Evolutionary conservation across 2,329 filamentous ascomycete genomes (phyloP).

Genomic region (Cyphellophora europaea): DNA sequence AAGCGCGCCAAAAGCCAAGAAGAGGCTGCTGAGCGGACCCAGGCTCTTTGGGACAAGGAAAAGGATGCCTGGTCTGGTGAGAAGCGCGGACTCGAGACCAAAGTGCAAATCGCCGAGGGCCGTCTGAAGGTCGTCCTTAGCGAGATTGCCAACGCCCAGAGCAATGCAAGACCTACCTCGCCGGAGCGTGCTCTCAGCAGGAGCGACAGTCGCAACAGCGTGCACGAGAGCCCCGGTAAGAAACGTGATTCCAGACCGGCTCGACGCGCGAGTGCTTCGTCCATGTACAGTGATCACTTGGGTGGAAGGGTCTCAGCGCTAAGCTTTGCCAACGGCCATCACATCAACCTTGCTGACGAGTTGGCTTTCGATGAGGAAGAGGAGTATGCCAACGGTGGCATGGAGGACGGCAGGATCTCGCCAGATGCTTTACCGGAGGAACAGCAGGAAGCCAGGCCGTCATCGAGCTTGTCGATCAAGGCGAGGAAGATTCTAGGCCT

Average conservation of each 20-base stretch:
- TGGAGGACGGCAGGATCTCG: constrained; percentile 54
- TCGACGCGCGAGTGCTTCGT: constrained; percentile 51
- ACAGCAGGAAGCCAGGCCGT: constrained; percentile 20
- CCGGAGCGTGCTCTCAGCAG: constrained; percentile 8
- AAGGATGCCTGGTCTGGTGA: constrained; percentile 79
- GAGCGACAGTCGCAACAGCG: constrained; percentile 16
- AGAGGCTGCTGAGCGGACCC: constrained; percentile 69
- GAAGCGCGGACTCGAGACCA: constrained; percentile 70
- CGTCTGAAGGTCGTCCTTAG: constrained; percentile 76
- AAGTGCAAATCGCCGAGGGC: constrained; percentile 80
- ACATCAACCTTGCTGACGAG: constrained; percentile 78
- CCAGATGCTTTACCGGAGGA: constrained; percentile 35
- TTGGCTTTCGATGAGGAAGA: constrained; percentile 79
- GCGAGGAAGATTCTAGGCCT: constrained; percentile 37
- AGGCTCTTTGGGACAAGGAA: constrained; percentile 74
- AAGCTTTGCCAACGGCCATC: constrained; percentile 44
- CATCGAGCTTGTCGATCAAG: constrained; percentile 33
- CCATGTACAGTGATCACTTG: constrained; percentile 39
- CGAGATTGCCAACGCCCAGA: constrained; percentile 53
- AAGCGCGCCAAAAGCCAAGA: constrained; percentile 72
- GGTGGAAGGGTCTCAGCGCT: constrained; percentile 65
- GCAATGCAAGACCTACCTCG: constrained; percentile 21
- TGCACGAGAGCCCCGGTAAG: constrained; percentile 17
- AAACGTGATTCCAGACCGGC: constrained; percentile 25
- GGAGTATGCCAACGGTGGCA: constrained; percentile 57